Base-by-base conservation (phyloP, 176 grass and related monocot genomes). In the Phragmites australis region DNA sequence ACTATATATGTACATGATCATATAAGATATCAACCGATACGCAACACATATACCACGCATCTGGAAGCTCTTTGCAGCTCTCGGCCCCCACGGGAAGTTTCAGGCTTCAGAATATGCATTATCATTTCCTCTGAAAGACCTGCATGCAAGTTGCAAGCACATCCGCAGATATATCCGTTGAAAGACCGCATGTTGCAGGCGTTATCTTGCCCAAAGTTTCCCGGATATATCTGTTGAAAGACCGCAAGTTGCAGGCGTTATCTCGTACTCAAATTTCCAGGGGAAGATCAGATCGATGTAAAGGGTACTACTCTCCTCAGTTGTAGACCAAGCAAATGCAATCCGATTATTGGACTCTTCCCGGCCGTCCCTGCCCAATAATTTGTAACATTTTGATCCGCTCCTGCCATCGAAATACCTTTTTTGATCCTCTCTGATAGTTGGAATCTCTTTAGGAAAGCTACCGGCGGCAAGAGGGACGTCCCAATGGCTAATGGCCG, bases 301-400 rank as follows among this genome's bases (percentile, higher is more conserved):
- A 29, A 23, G 42, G 0, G 3, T 57, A 8, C 8, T 2, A 9
- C 9, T 8, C 41, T 29, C 40, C 6, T 61, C 40, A 47, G 74
- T 75, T 73, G 63, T 43, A 60, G 55, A 54, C 56, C 83, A 64
- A 8, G 75, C 46, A 64, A 85, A 72, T 15, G 37, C 67, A 72
- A 85, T 85, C 75, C 0, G 66, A 85, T 85, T 70, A 52, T 63
- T 27, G 14, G 6, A 15, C 45, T 53, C 5, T 41, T 47, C 16
- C 48, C 0, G 2, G 65, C 60, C 31, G 65, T 78, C 74, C 31
- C 57, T 78, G 65, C 71, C 75, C 65, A 53, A 78, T 71, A 70
- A 71, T 78, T 4, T 22, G 32, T 40, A 42, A 50, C 11, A 1
- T 62, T 79, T 70, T 52, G 44, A 53, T 85, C 55, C 51, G 9